Evolutionary conservation across 2,329 filamentous ascomycete genomes (phyloP), one percentile per base, ranked within the genome.

Genomic region (Paecilomyces sp.): DNA sequence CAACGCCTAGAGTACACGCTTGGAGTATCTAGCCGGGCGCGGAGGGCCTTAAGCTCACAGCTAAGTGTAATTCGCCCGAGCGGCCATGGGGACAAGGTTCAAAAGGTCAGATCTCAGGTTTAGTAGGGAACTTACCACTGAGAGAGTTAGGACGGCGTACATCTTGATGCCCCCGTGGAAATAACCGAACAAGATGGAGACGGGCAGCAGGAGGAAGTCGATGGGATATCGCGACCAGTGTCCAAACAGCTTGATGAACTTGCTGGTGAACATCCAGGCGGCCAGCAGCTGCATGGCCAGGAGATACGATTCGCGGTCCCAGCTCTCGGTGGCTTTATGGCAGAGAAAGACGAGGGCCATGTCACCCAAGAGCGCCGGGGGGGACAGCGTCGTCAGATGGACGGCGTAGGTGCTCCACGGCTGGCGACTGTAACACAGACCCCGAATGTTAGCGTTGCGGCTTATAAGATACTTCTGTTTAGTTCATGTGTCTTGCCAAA

Each of bases 381-480:
- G 94, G 53, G 91, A 95, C 70, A 97, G 88, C 15, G 93, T 97
- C 28, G 93, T 94, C 71, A 96, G 81, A 77, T 97, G 90, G 62
- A 97, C 86, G 56, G 93, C 91, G 74, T 97, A 97, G 12, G 91
- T 90, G 76, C 89, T 96, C 92, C 92, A 97, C 55, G 86, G 88
- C 74, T 97, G 93, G 70, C 90, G 90, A 68, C 92, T 96, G 68
- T 56, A 62, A 63, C 61, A 66, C 59, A 61, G 61, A 64, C 61
- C 58, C 60, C 50, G 62, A 58, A 60, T 54, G 67, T 74, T 71
- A 74, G 71, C 61, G 56, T 33, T 66, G 59, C 56, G 59, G 18
- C 56, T 60, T 54, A 56, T 61, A 58, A 9, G 56, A 60, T 52
- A 57, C 52, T 61, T 62, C 51, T 54, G 41, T 57, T 34, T 59